phyloP scores from a whole-genome alignment of 768 basidiomycete genomes.

The Exidia glandulosa region DNA sequence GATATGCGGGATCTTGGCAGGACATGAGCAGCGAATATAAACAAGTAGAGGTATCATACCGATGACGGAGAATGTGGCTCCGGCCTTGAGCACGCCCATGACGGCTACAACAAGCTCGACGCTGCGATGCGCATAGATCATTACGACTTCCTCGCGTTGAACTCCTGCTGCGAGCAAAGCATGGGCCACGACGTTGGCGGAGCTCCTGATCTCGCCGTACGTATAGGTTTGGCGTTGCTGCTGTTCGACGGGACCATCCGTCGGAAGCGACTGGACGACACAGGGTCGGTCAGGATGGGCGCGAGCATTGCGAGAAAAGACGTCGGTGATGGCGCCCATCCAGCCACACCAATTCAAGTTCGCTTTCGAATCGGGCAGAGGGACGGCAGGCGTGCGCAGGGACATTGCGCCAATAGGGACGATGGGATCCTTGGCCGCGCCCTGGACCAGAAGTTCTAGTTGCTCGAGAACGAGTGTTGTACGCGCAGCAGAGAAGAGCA shows the following conservation, averaged over 20 bases:
- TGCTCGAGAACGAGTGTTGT: conserved; percentile 78
- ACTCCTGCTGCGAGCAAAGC: conserved; percentile 78
- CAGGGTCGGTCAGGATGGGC: conserved; percentile 74
- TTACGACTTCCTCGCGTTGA: conserved; percentile 89
- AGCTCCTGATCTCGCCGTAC: conserved; percentile 70
- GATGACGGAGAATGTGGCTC: conserved; percentile 94
- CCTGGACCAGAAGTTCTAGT: conserved; percentile 65
- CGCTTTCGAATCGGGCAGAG: conserved; percentile 72
- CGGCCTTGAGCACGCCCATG: conserved; percentile 91
- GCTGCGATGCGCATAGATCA: conserved; percentile 93
- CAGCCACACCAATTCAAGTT: conserved; percentile 96
- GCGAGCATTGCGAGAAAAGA: conserved; percentile 82
- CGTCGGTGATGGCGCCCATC: conserved; percentile 93
- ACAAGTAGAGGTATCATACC: conserved; percentile 38
- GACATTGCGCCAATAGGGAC: conserved; percentile 70
- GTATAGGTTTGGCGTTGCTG: conserved; percentile 56
- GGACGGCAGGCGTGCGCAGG: conserved; percentile 51
- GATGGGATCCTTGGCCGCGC: conserved; percentile 55
- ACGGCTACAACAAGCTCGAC: conserved; percentile 96
- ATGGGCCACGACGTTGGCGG: conserved; percentile 84
- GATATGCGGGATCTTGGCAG: conserved; percentile 84
- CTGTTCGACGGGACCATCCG: conserved; percentile 15
- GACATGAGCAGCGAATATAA: conserved; percentile 1
- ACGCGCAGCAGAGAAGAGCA: conserved; percentile 74
- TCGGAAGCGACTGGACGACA: conserved; percentile 68